Conservation (phyloP, 1,139 yeast genomes). For the Yamadazyma buinensis region DNA sequence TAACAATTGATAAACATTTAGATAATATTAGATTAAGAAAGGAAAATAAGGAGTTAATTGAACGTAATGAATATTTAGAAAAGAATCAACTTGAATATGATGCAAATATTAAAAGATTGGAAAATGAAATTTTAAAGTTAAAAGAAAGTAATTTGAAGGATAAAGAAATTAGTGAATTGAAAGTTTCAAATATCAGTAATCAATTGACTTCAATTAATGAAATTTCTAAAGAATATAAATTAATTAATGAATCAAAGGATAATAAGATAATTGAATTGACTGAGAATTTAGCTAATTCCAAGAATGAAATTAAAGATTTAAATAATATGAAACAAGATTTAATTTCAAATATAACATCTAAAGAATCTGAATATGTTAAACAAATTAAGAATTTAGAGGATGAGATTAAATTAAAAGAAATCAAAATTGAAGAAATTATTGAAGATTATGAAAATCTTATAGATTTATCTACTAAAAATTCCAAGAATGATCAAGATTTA, state of each 20-base stretch:
- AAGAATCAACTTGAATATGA: constrained; percentile 21
- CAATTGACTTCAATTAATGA: constrained; percentile 12
- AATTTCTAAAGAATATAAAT: constrained; percentile 18
- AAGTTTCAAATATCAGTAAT: constrained; percentile 12
- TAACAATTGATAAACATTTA: constrained; percentile 40
- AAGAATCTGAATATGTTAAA: constrained; percentile 54
- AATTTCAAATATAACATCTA: constrained; percentile 60
- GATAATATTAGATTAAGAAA: constrained; percentile 38
- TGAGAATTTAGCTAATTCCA: constrained; percentile 19
- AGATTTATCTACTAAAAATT: constrained; percentile 31
- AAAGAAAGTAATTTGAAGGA: neutral
- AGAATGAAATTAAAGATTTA: constrained; percentile 27
- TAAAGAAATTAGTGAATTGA: constrained; percentile 1
- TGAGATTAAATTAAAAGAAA: constrained; percentile 43
- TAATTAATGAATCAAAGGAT: constrained; percentile 31
- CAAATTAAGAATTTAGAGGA: constrained; percentile 50
- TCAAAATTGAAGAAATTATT: constrained; percentile 27
- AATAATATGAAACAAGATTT: constrained; percentile 55
- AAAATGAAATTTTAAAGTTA: constrained; percentile 6
- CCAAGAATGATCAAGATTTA: constrained; percentile 25
- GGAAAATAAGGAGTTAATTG: constrained; percentile 22
- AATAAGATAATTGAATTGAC: constrained; percentile 26
- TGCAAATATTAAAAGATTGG: constrained; percentile 7
- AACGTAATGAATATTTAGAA: constrained; percentile 1
- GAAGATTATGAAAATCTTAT: constrained; percentile 55